These are phyloP conservation scores for Chlamydomonas sphaeroides DNA, from an alignment of 139 green algal genomes.

Conservation along the genomic window DNA sequence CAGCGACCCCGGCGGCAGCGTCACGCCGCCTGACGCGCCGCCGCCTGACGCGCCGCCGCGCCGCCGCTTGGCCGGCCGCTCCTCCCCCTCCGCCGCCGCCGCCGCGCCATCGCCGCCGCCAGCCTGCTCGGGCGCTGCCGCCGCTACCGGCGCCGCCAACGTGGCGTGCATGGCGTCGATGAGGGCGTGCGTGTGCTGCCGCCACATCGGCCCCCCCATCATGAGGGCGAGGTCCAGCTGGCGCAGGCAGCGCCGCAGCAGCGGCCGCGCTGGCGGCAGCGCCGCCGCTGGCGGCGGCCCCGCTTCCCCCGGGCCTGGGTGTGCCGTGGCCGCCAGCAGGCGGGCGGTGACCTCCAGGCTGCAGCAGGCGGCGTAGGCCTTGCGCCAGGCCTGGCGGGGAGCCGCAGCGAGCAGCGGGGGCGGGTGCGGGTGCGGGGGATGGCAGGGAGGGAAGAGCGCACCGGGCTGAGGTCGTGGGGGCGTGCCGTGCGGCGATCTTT, in stretches of 20 bases:
- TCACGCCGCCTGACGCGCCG: background rate
- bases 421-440: too few species aligned
- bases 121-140: background rate
- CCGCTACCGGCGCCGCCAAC: background rate
- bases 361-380: slow-evolving; percentile 76
- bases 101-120: too few species aligned
- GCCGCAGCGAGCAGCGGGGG: too few species aligned
- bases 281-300: too few species aligned
- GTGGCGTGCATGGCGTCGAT: background rate
- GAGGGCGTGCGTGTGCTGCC: background rate
- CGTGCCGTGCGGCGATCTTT: too few species aligned
- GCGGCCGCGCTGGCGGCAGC: background rate
- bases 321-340: background rate
- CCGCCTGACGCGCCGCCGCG: background rate
- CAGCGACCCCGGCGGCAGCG: slow-evolving; percentile 67
- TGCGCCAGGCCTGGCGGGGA: slow-evolving; percentile 77
- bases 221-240: slow-evolving; percentile 84
- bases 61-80: background rate
- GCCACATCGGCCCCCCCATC: slow-evolving; percentile 76
- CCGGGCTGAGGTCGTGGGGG: too few species aligned
- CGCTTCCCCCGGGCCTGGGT: too few species aligned
- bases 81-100: too few species aligned
- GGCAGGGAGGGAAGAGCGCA: too few species aligned
- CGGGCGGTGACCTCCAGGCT: slow-evolving; percentile 52
- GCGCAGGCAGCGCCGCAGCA: slow-evolving; percentile 39